Evolutionary conservation across 805 yeast genomes (phyloP), one percentile per base, ranked within the genome.

Genomic region (Cyberlindnera samutprakarnensis): DNA sequence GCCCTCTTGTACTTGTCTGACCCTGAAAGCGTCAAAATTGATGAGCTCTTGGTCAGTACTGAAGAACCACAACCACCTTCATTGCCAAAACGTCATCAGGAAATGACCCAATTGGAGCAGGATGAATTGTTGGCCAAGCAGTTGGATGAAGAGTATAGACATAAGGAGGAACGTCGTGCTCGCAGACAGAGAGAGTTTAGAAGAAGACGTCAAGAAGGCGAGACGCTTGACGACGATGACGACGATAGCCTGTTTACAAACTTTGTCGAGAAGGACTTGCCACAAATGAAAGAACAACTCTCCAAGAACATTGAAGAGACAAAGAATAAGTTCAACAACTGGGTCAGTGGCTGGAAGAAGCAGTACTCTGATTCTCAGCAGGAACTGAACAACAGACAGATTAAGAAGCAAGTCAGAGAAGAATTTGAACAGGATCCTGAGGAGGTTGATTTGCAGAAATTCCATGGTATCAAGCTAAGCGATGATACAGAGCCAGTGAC

Each of bases 91-190:
- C 39, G 40, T 18, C 35, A 35, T 12, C 14, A 21, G 9, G 26
- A 28, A n/a, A 11, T 36, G 29, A 37, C 34, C 14, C 40, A 38
- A 51, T 41, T 72, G 32, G 68, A 64, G 35, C 78, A 76, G 38
- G 97, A 92, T 56, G 97, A 86, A 56, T 61, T 72, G 14, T 64
- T 87, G 44, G 97, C 97, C 1, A 73, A 92, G 41, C 66, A 70
- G 47, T 64, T 90, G 49, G 94, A 90, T 38, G 72, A 75, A 46
- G 74, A 80, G 47, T 81, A 67, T 42, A 64, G 62, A 27, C 44
- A 53, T 27, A 38, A 43, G 33, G 43, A 42, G 28, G 32, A 42
- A 37, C 43, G 48, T 36, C 54, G 57, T 11, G 44, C 51, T 11
- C 49, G 47, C 28, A 51, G 51, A 27, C 49, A 60, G 35, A 39